Conservation (phyloP, 2,329 filamentous ascomycete species). For the Parascedosporium putredinis region DNA sequence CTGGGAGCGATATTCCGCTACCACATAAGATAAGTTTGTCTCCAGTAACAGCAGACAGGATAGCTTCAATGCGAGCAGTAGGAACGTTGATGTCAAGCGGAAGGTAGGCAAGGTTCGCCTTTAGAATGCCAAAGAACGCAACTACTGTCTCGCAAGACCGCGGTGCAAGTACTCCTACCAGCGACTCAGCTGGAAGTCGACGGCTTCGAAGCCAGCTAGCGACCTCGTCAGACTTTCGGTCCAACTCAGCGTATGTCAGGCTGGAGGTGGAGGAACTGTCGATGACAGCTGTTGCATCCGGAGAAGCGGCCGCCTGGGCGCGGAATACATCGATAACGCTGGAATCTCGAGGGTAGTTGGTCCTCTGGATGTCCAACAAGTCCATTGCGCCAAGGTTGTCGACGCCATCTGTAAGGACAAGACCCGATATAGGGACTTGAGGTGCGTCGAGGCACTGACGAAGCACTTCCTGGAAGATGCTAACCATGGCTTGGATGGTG, state of each 20-base stretch:
- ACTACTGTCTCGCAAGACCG: constrained; percentile 16
- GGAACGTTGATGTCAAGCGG: constrained; percentile 16
- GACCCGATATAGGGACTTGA: neutral
- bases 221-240: constrained; percentile 8
- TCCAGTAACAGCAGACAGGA: constrained; percentile 11
- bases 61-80: constrained; percentile 11
- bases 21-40: constrained; percentile 6
- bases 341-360: constrained; percentile 13
- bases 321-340: constrained; percentile 17
- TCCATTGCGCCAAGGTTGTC: neutral
- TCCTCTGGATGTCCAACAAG: constrained; percentile 11
- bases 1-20: neutral
- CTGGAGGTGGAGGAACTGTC: constrained; percentile 14
- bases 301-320: constrained; percentile 12
- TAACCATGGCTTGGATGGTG: constrained; percentile 13
- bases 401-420: neutral
- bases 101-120: constrained; percentile 17
- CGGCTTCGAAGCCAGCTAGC: constrained; percentile 12
- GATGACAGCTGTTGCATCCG: constrained; percentile 13
- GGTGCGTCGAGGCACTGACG: constrained; percentile 1
- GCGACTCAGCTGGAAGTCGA: constrained; percentile 8
- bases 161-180: constrained; percentile 14
- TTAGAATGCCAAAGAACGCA: constrained; percentile 17
- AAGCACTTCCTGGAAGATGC: constrained; percentile 13
- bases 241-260: neutral